phyloP scores from a whole-genome alignment of 305 asterid genomes.

The Rubia balearica region DNA sequence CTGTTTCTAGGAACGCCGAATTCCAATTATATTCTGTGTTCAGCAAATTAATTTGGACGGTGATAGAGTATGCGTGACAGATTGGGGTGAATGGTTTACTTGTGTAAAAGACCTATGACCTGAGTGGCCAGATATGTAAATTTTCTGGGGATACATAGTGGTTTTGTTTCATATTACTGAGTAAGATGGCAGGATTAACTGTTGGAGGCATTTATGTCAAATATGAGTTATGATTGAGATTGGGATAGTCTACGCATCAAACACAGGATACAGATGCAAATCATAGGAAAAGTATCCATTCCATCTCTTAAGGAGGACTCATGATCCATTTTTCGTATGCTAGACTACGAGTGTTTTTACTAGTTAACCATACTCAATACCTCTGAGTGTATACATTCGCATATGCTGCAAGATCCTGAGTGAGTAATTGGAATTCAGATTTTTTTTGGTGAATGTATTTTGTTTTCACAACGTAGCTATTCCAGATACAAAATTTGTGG shows the following conservation, averaged over 20 bases:
- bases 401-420: neutral
- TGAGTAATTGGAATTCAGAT: neutral
- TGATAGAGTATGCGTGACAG: neutral
- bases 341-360: too few species aligned
- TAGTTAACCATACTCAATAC: neutral
- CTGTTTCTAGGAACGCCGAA: neutral
- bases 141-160: neutral
- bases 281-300: neutral
- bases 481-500: slow-evolving; percentile 5
- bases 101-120: neutral
- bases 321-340: neutral
- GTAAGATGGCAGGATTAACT: neutral
- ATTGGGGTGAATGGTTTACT: neutral
- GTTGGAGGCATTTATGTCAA: neutral
- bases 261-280: neutral
- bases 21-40: neutral
- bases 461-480: too few species aligned
- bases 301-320: neutral
- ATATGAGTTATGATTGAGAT: too few species aligned
- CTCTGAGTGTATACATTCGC: neutral
- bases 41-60: neutral
- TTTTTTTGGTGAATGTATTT: neutral
- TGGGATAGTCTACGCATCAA: too few species aligned
- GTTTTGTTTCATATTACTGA: neutral
- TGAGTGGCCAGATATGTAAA: neutral